Percentiles rank a stretch among this genome's conserved stretches.
phyloP scores from a whole-genome alignment of 495 filamentous ascomycete genomes.

The Margaritispora aquatica region DNA sequence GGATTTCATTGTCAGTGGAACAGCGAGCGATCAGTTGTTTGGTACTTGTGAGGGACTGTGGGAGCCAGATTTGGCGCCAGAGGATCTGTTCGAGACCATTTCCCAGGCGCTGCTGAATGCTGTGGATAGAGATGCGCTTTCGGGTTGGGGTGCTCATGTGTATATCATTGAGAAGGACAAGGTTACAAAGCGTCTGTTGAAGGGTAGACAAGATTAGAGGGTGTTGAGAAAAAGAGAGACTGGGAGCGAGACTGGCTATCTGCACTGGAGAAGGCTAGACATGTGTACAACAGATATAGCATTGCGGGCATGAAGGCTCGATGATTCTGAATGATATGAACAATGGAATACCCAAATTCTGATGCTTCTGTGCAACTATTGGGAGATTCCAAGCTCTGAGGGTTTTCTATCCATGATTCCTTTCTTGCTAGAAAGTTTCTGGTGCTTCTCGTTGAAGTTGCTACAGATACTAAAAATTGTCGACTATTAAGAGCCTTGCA shows the following conservation, averaged over 20 bases:
- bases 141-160: slow-evolving; percentile 96
- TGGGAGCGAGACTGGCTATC: background rate
- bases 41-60: slow-evolving; percentile 97
- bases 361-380: too few relatives aligned
- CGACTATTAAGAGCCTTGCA: too few relatives aligned
- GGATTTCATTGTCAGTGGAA: slow-evolving; percentile 97
- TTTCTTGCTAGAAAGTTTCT: too few relatives aligned
- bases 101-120: slow-evolving; percentile 95
- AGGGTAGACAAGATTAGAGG: slow-evolving; percentile 63
- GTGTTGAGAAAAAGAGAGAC: background rate
- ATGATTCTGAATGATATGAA: slow-evolving; percentile 11
- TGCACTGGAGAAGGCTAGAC: background rate
- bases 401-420: too few relatives aligned
- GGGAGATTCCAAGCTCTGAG: too few relatives aligned
- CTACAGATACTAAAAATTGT: too few relatives aligned
- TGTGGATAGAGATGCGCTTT: slow-evolving; percentile 91
- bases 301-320: slow-evolving; percentile 9
- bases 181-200: slow-evolving; percentile 95
- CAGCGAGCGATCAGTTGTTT: slow-evolving; percentile 93
- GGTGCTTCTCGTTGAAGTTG: too few relatives aligned
- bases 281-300: slow-evolving; percentile 24
- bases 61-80: slow-evolving; percentile 89
- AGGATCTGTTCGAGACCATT: slow-evolving; percentile 97
- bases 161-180: slow-evolving; percentile 99
- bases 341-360: background rate